phyloP scores from a whole-genome alignment of 2,329 filamentous ascomycete species.

The Pseudocercospora fijiensis region DNA sequence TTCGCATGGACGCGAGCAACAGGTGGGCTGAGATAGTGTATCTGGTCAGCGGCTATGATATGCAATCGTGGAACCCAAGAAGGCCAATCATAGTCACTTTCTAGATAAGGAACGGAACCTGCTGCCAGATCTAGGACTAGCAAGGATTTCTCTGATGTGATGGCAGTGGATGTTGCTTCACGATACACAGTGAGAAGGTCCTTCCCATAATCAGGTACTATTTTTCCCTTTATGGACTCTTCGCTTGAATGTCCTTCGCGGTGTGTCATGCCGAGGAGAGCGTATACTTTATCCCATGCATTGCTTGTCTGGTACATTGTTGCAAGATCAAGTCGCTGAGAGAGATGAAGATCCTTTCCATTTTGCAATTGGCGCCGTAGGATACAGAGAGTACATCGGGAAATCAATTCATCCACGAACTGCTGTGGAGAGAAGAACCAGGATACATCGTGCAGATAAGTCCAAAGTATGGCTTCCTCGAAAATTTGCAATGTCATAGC shows the following conservation, averaged over 20 bases:
- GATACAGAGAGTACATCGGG: neutral
- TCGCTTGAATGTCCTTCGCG: neutral
- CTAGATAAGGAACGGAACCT: neutral
- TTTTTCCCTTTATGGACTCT: neutral
- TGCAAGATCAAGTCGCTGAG: neutral
- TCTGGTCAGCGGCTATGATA: neutral
- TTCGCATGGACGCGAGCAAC: neutral
- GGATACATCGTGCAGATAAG: neutral
- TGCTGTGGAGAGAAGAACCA: neutral
- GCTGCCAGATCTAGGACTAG: neutral
- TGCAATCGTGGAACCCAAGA: slow-evolving; percentile 5
- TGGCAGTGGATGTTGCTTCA: neutral
- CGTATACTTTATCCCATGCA: slow-evolving; percentile 1
- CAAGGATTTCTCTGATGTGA: neutral
- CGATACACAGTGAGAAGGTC: neutral
- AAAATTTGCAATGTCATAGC: neutral
- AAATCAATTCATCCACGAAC: neutral
- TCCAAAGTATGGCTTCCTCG: neutral
- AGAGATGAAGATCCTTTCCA: neutral
- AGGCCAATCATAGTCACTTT: neutral
- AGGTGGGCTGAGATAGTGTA: neutral
- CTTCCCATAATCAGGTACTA: neutral
- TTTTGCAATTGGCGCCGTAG: neutral
- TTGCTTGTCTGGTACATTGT: neutral
- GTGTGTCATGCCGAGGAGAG: neutral